phyloP scores from a whole-genome alignment of 495 filamentous ascomycete species.

The Daldinia childiae region DNA sequence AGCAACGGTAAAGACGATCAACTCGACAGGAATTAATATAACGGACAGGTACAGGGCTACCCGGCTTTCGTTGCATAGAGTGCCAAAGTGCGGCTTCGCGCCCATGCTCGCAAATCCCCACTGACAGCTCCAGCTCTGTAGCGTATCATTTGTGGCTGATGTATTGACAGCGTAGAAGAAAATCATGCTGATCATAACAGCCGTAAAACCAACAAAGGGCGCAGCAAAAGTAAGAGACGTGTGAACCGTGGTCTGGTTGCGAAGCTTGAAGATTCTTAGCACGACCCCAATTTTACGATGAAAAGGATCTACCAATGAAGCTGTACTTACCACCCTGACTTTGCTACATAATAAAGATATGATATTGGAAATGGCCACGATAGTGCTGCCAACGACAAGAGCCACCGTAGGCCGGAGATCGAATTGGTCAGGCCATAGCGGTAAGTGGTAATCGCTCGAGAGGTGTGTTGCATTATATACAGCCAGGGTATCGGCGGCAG shows the following conservation, averaged over 20 bases:
- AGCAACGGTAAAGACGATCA: constrained; percentile 51
- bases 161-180: constrained; percentile 65
- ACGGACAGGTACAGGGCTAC: constrained; percentile 61
- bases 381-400: constrained; percentile 55
- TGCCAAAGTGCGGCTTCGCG: constrained; percentile 57
- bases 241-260: constrained; percentile 50
- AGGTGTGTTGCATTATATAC: constrained; percentile 62
- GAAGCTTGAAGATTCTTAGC: constrained; percentile 50
- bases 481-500: constrained; percentile 57
- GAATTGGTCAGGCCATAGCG: constrained; percentile 63
- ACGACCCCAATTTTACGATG: constrained; percentile 13
- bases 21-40: constrained; percentile 62
- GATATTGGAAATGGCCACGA: constrained; percentile 56
- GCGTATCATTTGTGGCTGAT: constrained; percentile 55
- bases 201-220: constrained; percentile 55
- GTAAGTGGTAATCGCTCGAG: constrained; percentile 50
- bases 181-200: constrained; percentile 58
- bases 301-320: background rate
- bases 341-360: constrained; percentile 56
- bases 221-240: constrained; percentile 51
- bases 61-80: constrained; percentile 61
- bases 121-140: constrained; percentile 65
- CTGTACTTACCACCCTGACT: constrained; percentile 48
- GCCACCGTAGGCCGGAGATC: constrained; percentile 61
- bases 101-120: constrained; percentile 59